These are phyloP conservation scores for Podila epigama DNA, from an alignment of 192 early-diverging fungal species.

Conservation along the genomic window DNA sequence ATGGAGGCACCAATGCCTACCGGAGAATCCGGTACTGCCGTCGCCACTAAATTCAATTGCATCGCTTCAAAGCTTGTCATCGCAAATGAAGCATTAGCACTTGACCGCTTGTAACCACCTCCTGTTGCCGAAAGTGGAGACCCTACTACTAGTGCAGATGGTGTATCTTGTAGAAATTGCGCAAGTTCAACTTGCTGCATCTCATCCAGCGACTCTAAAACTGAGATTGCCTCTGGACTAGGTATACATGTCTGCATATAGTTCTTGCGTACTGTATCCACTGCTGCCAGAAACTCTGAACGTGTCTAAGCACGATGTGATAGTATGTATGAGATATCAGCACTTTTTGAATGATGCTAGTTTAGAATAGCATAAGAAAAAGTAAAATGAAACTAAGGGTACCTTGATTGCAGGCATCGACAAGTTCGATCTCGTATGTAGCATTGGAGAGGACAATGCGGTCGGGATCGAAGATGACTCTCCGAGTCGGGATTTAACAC, in stretches of 20 bases:
- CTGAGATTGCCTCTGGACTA: slow-evolving; percentile 26
- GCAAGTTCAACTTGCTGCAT: slow-evolving; percentile 32
- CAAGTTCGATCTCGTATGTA: neutral
- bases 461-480: neutral
- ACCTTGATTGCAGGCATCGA: slow-evolving; percentile 9
- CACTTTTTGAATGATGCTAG: neutral
- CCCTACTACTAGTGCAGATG: no score
- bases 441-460: neutral
- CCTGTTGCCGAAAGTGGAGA: no score
- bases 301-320: slow-evolving; percentile 2
- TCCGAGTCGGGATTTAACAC: neutral
- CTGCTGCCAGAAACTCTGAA: slow-evolving; percentile 11
- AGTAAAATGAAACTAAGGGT: neutral
- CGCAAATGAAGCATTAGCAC: no score
- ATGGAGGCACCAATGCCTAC: no score
- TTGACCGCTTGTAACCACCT: no score
- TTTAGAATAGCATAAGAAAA: neutral
- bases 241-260: slow-evolving; percentile 37
- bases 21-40: neutral
- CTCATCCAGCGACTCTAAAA: slow-evolving; percentile 24
- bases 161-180: slow-evolving; percentile 11
- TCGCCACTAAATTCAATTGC: neutral
- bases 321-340: no score
- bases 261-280: slow-evolving; percentile 19
- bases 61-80: slow-evolving; percentile 5